Percentiles rank a stretch among this genome's conserved stretches.
Conservation (phyloP, 345 rosid species). For the Populus davidiana region DNA sequence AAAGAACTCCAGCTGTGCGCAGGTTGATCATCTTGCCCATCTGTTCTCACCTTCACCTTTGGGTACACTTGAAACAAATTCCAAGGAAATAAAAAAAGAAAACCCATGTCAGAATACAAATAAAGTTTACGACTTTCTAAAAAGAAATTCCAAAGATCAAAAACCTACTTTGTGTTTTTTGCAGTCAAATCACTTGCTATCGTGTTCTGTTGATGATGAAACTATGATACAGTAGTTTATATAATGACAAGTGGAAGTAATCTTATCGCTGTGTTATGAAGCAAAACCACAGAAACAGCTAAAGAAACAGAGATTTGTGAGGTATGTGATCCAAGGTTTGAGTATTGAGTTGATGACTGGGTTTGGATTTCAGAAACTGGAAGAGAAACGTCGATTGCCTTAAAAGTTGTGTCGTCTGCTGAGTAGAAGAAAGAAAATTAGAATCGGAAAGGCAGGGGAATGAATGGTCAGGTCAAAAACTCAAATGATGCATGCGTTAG, state of each 20-base stretch:
- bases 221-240: not conserved
- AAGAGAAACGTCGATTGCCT: too few relatives aligned
- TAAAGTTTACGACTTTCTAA: not conserved
- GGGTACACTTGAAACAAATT: conserved; percentile 53
- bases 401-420: not conserved
- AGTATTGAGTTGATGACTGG: not conserved
- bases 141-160: conserved; percentile 5
- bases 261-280: not conserved
- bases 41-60: conserved; percentile 46
- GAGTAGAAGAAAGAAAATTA: not conserved
- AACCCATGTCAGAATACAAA: conserved; percentile 16
- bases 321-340: not conserved
- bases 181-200: not conserved
- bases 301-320: not conserved
- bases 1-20: conserved; percentile 31
- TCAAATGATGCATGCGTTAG: conserved; percentile 3
- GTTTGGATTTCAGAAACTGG: not conserved
- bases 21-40: conserved; percentile 25
- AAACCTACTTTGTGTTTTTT: conserved; percentile 12
- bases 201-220: not conserved
- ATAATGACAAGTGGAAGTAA: not conserved
- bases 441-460: not conserved
- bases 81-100: not conserved
- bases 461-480: conserved; percentile 1
- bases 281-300: not conserved